A percentile compares a stretch with the other conserved stretches of the same genome.
phyloP scores from a whole-genome alignment of 768 basidiomycete genomes.

The Tephrocybe sp. region DNA sequence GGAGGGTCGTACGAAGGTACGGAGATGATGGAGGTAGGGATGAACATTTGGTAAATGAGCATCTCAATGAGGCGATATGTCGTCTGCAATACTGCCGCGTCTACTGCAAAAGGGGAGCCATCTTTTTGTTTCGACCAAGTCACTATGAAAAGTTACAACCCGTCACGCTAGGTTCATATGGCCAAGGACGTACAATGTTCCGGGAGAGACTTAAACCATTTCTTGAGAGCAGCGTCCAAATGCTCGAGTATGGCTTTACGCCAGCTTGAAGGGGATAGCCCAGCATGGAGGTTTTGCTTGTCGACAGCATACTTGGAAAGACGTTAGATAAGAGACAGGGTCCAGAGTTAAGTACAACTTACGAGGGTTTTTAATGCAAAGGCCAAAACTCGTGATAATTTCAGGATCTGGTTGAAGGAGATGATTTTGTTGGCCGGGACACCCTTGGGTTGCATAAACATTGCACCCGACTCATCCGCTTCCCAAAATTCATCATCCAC shows the following conservation, averaged over 20 bases:
- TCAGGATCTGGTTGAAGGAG: constrained; percentile 64
- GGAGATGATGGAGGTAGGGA: constrained; percentile 33
- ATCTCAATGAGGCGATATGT: constrained; percentile 66
- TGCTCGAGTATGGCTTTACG: constrained; percentile 61
- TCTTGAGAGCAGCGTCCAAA: constrained; percentile 66
- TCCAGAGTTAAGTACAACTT: constrained; percentile 22
- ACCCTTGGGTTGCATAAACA: constrained; percentile 68
- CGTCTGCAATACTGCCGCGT: constrained; percentile 56
- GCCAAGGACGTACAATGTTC: constrained; percentile 51
- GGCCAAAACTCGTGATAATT: constrained; percentile 67
- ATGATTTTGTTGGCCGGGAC: constrained; percentile 53
- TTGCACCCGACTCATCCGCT: constrained; percentile 40
- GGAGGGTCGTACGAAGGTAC: background rate
- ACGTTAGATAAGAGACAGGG: background rate
- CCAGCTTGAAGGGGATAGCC: constrained; percentile 52
- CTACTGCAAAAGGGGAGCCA: constrained; percentile 48
- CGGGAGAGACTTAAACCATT: constrained; percentile 73
- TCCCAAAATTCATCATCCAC: constrained; percentile 86
- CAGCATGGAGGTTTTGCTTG: constrained; percentile 55
- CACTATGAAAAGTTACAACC: constrained; percentile 34
- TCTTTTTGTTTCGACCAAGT: constrained; percentile 56
- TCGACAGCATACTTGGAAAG: constrained; percentile 66
- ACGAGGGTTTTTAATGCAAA: constrained; percentile 72
- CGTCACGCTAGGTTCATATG: background rate
- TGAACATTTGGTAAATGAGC: constrained; percentile 60